phyloP scores from a whole-genome alignment of 352 stramenopile genomes.

The Thraustochytrium sp. region DNA sequence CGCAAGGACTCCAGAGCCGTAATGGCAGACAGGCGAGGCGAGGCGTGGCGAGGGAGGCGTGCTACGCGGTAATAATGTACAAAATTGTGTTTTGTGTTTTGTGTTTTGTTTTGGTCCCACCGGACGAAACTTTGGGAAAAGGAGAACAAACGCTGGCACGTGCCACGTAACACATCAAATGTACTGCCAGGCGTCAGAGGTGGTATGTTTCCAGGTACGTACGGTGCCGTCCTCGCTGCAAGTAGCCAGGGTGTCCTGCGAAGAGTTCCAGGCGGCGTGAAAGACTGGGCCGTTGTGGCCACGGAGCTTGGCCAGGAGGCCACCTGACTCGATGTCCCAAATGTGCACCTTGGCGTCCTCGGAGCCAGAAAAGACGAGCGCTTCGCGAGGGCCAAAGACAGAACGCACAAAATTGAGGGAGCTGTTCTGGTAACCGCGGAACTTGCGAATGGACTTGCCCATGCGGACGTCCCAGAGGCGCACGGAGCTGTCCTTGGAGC shows the following conservation, averaged over 20 bases:
- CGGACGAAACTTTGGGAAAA: no score
- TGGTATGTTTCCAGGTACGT: conserved; percentile 63
- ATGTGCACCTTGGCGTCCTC: conserved; percentile 74
- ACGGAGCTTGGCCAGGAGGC: conserved; percentile 68
- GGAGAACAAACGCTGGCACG: no score
- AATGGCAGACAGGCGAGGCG: no score
- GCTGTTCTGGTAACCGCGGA: conserved; percentile 79
- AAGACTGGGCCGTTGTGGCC: conserved; percentile 58
- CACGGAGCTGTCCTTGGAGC: conserved; percentile 77
- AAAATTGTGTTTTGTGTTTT: no score
- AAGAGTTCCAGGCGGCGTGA: conserved; percentile 63
- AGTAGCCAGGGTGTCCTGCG: conserved; percentile 69
- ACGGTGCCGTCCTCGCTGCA: conserved; percentile 77
- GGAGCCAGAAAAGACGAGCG: conserved; percentile 72
- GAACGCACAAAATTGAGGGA: conserved; percentile 76
- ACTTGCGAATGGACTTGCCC: conserved; percentile 69
- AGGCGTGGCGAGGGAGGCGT: no score
- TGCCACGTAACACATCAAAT: no score
- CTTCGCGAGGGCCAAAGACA: conserved; percentile 70
- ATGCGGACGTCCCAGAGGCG: conserved; percentile 76
- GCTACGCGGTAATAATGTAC: no score
- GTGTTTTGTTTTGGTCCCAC: no score
- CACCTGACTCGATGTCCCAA: conserved; percentile 75
- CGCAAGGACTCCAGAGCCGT: conserved; percentile 46
- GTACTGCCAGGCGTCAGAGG: no score